Evolutionary conservation across 2,329 filamentous ascomycete species (phyloP).

Genomic region (Talaromyces marneffei): DNA sequence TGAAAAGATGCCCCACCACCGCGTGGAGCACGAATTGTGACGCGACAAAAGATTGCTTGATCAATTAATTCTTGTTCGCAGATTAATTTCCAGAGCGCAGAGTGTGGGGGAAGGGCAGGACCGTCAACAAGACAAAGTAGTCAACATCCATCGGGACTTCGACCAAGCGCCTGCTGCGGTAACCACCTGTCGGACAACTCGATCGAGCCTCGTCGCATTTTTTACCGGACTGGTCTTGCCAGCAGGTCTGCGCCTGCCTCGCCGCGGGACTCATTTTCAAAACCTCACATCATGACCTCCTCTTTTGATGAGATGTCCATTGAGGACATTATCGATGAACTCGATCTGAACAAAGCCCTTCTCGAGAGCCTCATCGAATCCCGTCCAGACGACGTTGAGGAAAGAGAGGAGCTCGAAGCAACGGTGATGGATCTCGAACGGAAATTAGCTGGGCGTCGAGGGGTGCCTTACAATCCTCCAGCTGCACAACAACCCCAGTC

Average conservation of each 20-base stretch:
- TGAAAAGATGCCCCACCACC: not conserved
- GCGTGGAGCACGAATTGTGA: not conserved
- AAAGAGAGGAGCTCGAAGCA: conserved; percentile 24
- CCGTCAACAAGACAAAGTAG: not conserved
- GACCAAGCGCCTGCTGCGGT: not conserved
- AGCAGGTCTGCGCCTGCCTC: not conserved
- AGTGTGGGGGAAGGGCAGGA: not conserved
- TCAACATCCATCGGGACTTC: not conserved
- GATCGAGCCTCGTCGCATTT: not conserved
- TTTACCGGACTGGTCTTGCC: not conserved
- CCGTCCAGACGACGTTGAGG: conserved; percentile 22
- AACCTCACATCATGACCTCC: conserved; percentile 4
- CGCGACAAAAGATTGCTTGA: not conserved
- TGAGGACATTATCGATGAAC: conserved; percentile 27
- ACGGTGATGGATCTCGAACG: conserved; percentile 22
- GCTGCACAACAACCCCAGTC: not conserved
- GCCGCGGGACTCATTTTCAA: not conserved
- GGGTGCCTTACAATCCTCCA: conserved; percentile 10
- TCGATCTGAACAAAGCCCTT: conserved; percentile 29
- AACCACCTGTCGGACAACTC: not conserved
- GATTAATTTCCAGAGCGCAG: not conserved
- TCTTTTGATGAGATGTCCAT: conserved; percentile 12
- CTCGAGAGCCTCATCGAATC: conserved; percentile 25
- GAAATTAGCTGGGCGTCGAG: conserved; percentile 22
- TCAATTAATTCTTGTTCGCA: not conserved